Evolutionary conservation across 2,329 filamentous ascomycete species (phyloP), one percentile per base, ranked within the genome.

Genomic region (Alternaria dauci): DNA sequence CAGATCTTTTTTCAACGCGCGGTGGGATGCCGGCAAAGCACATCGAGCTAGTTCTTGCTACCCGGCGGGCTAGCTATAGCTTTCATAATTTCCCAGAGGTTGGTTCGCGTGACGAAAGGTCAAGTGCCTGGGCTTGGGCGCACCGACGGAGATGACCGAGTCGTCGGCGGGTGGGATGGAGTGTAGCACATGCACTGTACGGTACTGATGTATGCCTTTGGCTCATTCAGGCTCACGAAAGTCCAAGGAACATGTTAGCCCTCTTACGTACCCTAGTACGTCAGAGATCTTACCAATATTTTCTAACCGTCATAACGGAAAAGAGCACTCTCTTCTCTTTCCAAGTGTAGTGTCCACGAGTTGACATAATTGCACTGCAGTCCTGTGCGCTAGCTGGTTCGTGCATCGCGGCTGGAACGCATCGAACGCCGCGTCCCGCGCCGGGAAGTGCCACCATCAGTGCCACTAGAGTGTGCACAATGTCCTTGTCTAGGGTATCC

Each of bases 141-240:
- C 16, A 7, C 34, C 6, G 34, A 38, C 16, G 34, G 34, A n/a
- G 16, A 38, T n/a, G 5, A n/a, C 34, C 34, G 16, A 6, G 16
- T 38, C 34, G 34, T 38, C 34, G 0, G 34, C 6, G 63, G 67
- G 42, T 67, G 66, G 0, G 70, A 57, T 8, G 69, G 69, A 9
- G 50, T 30, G 4, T 46, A 20, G 18, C 62, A 46, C 34, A 73
- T 52, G 39, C 72, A 75, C 44, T 70, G 58, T 1, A 75, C 70
- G 8, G 65, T 63, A 3, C 46, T 53, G 7, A 65, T 69, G 54
- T 68, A 75, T 38, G 57, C 65, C 52, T 64, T 67, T 32, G 68
- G 61, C 23, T 68, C 52, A 25, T 59, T 56, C 8, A 25, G 25
- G 20, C 39, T 51, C 46, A 59, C 34, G 8, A 46, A 32, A 11